These are phyloP conservation scores for Naematelia encephala DNA, from an alignment of 768 basidiomycete species.

Conservation along the genomic window DNA sequence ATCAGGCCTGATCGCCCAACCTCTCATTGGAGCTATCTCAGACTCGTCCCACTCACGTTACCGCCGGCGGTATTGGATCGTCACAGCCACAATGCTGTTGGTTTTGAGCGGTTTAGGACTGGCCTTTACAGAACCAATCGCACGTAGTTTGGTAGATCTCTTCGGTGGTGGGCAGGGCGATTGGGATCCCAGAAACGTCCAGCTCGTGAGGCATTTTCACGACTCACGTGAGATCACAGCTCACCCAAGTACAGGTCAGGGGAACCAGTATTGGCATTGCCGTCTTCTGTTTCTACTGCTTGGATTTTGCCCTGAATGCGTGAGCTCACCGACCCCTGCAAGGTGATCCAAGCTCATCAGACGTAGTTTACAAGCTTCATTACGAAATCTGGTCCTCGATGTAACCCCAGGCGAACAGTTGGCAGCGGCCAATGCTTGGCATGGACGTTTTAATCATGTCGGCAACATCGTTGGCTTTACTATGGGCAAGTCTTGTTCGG, in stretches of 20 bases:
- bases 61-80: constrained; percentile 86
- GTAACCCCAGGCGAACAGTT: constrained; percentile 83
- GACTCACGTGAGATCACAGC: background rate
- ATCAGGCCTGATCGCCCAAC: constrained; percentile 90
- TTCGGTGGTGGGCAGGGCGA: constrained; percentile 73
- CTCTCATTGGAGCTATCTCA: constrained; percentile 95
- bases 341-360: background rate
- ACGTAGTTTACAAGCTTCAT: constrained; percentile 62
- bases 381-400: constrained; percentile 90
- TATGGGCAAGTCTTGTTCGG: constrained; percentile 61
- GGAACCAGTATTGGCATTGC: constrained; percentile 78
- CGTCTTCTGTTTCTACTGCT: constrained; percentile 81
- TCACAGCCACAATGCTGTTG: constrained; percentile 78
- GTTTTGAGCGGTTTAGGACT: constrained; percentile 71
- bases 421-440: constrained; percentile 95
- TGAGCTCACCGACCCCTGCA: constrained; percentile 16
- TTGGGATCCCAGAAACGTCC: constrained; percentile 74
- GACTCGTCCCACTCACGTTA: constrained; percentile 86
- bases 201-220: constrained; percentile 55
- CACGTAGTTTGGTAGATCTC: constrained; percentile 70
- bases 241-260: constrained; percentile 55
- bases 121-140: constrained; percentile 75
- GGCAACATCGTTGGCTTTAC: constrained; percentile 94
- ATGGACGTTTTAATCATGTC: constrained; percentile 92
- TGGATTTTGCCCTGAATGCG: constrained; percentile 98